Percentiles rank a stretch among this genome's conserved stretches.
phyloP scores from a whole-genome alignment of 2,329 filamentous ascomycete genomes.

The Hysterium pulicare region DNA sequence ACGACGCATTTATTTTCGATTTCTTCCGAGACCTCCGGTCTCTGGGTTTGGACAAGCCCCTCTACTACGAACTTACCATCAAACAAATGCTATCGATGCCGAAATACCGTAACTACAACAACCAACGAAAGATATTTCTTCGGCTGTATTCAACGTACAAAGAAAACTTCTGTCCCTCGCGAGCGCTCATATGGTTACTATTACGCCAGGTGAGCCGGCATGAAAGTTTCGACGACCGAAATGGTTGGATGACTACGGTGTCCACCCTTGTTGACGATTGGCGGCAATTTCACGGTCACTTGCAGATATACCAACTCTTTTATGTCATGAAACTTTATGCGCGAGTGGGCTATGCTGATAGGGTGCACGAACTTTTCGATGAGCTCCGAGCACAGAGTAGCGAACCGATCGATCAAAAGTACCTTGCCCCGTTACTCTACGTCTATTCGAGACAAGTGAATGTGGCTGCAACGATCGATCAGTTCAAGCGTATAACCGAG shows the following conservation, averaged over 20 bases:
- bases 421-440: constrained; percentile 52
- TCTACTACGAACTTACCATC: constrained; percentile 27
- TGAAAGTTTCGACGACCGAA: constrained; percentile 9
- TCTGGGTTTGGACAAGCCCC: constrained; percentile 15
- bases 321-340: constrained; percentile 30
- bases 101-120: constrained; percentile 25
- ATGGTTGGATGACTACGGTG: constrained; percentile 10
- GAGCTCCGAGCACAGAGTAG: constrained; percentile 16
- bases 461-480: constrained; percentile 53
- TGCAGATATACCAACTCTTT: constrained; percentile 17
- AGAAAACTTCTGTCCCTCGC: constrained; percentile 17
- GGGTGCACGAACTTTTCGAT: constrained; percentile 32
- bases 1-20: constrained; percentile 23
- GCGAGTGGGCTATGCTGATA: constrained; percentile 27
- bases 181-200: constrained; percentile 16
- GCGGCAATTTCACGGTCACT: constrained; percentile 20
- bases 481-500: constrained; percentile 60
- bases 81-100: constrained; percentile 20
- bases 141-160: constrained; percentile 25
- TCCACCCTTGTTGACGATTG: constrained; percentile 23
- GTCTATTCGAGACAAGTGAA: constrained; percentile 70
- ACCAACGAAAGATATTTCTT: constrained; percentile 22
- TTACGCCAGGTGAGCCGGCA: constrained; percentile 18
- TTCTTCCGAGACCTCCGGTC: constrained; percentile 22
- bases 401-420: constrained; percentile 7